A percentile compares a stretch with the other conserved stretches of the same genome.
phyloP scores from a whole-genome alignment of 495 filamentous ascomycete genomes.

The Amorphotheca resinae region DNA sequence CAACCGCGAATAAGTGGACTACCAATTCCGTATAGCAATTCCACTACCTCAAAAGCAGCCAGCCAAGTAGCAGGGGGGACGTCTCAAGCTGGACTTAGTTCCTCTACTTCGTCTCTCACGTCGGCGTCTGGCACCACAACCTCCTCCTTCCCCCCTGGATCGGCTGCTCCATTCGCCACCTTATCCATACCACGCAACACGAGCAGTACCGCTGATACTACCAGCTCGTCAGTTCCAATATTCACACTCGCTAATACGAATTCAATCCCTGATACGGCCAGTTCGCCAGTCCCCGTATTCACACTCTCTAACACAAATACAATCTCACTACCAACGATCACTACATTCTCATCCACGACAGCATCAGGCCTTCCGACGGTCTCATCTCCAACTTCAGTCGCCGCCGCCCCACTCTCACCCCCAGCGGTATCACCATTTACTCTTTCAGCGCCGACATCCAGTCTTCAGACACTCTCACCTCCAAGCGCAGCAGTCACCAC shows the following conservation, averaged over 20 bases:
- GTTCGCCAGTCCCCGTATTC: slow-evolving; percentile 1
- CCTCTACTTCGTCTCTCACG: neutral
- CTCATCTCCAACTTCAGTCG: neutral
- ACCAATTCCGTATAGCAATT: neutral
- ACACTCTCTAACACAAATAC: slow-evolving; percentile 10
- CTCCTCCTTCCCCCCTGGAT: neutral
- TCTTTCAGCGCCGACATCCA: neutral
- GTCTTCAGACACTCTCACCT: too few species aligned
- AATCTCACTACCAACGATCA: neutral
- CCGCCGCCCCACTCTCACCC: neutral
- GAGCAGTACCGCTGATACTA: neutral
- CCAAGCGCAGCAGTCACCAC: neutral
- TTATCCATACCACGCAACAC: neutral
- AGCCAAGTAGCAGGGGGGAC: neutral
- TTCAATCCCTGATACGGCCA: neutral
- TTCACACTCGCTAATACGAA: slow-evolving; percentile 10
- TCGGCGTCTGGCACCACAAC: neutral
- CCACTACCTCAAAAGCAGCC: neutral
- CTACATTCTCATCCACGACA: neutral
- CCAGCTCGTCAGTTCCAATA: neutral
- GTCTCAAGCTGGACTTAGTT: neutral
- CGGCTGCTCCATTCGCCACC: neutral
- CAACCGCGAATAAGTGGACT: neutral
- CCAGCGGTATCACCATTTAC: neutral
- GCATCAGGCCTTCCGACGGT: neutral